These are phyloP conservation scores for Torulaspora gathmanii DNA, from an alignment of 805 yeast genomes.

Conservation along the genomic window DNA sequence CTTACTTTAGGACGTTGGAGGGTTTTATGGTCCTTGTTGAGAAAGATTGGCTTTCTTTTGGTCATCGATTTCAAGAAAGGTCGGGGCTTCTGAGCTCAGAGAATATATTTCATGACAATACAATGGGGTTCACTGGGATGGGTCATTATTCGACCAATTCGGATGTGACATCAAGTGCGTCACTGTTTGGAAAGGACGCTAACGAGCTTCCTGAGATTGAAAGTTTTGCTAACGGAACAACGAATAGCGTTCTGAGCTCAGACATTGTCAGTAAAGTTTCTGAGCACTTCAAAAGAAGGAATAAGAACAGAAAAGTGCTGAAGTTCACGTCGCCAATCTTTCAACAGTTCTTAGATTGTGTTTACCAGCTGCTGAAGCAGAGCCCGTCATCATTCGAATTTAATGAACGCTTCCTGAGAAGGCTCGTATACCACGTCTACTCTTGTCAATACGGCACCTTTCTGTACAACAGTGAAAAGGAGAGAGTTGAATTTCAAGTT, in stretches of 20 bases:
- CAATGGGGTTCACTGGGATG: constrained; percentile 16
- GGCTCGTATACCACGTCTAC: constrained; percentile 80
- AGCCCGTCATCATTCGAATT: constrained; percentile 74
- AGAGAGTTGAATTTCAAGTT: constrained; percentile 44
- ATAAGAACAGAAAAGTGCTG: constrained; percentile 34
- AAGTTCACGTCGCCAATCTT: constrained; percentile 84
- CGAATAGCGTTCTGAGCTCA: constrained; percentile 34
- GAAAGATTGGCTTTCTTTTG: constrained; percentile 94
- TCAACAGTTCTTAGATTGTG: constrained; percentile 89
- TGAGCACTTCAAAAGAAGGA: constrained; percentile 45
- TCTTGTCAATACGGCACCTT: constrained; percentile 96
- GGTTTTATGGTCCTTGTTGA: constrained; percentile 85
- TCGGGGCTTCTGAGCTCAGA: constrained; percentile 67
- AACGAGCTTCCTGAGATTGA: constrained; percentile 14
- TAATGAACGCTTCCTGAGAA: constrained; percentile 79
- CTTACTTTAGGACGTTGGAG: constrained; percentile 78
- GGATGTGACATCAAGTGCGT: constrained; percentile 15
- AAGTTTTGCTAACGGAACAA: constrained; percentile 2
- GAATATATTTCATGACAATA: constrained; percentile 43
- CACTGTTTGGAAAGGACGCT: constrained; percentile 19
- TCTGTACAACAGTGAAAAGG: constrained; percentile 67
- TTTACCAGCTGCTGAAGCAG: constrained; percentile 71
- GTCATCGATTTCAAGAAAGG: constrained; percentile 82
- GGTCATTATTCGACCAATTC: constrained; percentile 10
- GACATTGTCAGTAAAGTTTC: constrained; percentile 47